These are phyloP conservation scores for Zygoascus ofunaensis DNA, from an alignment of 805 yeast species.

Conservation along the genomic window DNA sequence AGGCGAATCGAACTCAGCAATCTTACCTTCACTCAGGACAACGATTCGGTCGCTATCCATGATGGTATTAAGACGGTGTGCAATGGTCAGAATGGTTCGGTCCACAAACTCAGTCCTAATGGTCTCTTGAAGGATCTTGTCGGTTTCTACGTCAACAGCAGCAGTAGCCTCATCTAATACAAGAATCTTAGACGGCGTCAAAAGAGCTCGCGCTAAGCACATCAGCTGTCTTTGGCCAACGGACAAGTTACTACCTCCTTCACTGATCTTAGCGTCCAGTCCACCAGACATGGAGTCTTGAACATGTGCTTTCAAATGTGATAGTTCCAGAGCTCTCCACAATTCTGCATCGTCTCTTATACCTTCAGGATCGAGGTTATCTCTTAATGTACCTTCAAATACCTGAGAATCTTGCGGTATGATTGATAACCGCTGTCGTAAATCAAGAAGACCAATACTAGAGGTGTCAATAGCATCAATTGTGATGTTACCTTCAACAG, in stretches of 20 bases:
- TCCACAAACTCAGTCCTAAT: conserved; percentile 63
- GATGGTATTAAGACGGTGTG: conserved; percentile 81
- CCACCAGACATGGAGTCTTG: conserved; percentile 40
- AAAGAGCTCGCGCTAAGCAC: conserved; percentile 76
- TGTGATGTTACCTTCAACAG: conserved; percentile 55
- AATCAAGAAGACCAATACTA: conserved; percentile 62
- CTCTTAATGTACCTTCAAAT: conserved; percentile 76
- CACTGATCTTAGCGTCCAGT: conserved; percentile 49
- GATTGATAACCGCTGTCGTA: conserved; percentile 69
- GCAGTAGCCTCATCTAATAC: conserved; percentile 88
- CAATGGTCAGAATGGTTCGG: conserved; percentile 78
- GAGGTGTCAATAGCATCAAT: conserved; percentile 66
- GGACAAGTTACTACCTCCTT: conserved; percentile 79
- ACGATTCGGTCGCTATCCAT: conserved; percentile 75
- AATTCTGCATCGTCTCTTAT: conserved; percentile 62
- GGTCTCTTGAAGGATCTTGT: conserved; percentile 68
- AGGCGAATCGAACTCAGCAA: conserved; percentile 74
- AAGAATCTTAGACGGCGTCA: conserved; percentile 62
- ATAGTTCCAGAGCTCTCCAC: conserved; percentile 72
- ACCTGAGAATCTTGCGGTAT: conserved; percentile 94
- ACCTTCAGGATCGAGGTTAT: conserved; percentile 77
- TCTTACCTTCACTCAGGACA: conserved; percentile 63
- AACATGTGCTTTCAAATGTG: conserved; percentile 67
- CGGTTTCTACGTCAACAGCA: conserved; percentile 83
- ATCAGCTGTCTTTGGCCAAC: conserved; percentile 82